Conservation (phyloP, 75 land plant genomes). For the Pinus albicaulis region DNA sequence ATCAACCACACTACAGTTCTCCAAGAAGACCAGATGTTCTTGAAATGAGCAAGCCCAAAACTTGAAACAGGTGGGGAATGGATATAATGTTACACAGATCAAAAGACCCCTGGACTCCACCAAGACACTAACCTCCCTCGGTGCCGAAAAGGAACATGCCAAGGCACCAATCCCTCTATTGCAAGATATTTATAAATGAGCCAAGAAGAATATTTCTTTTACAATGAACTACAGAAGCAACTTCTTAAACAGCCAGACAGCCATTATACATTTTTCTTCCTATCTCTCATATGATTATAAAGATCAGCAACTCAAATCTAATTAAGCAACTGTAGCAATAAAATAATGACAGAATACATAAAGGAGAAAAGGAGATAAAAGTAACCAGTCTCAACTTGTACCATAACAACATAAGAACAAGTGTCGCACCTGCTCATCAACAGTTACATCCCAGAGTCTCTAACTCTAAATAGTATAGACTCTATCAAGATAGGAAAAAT, state of each 20-base stretch:
- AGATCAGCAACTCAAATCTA: not conserved
- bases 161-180: not conserved
- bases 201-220: not conserved
- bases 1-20: too few species aligned
- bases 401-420: not conserved
- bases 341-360: slow-evolving; percentile 1
- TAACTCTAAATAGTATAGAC: not conserved
- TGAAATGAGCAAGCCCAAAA: too few species aligned
- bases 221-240: not conserved
- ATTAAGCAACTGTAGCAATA: not conserved
- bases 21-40: too few species aligned
- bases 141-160: too few species aligned
- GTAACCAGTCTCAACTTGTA: not conserved
- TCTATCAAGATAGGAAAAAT: not conserved
- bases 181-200: not conserved
- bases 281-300: slow-evolving; percentile 4
- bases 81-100: too few species aligned
- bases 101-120: too few species aligned
- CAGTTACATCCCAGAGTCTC: not conserved
- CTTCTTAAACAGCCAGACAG: not conserved
- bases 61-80: too few species aligned
- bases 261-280: not conserved
- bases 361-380: not conserved
- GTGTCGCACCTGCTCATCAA: not conserved
- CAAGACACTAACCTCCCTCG: too few species aligned